A percentile compares a stretch with the other conserved stretches of the same genome.
Evolutionary conservation across 768 basidiomycete genomes (phyloP).

Genomic region (Boletus vinaceobasis): DNA sequence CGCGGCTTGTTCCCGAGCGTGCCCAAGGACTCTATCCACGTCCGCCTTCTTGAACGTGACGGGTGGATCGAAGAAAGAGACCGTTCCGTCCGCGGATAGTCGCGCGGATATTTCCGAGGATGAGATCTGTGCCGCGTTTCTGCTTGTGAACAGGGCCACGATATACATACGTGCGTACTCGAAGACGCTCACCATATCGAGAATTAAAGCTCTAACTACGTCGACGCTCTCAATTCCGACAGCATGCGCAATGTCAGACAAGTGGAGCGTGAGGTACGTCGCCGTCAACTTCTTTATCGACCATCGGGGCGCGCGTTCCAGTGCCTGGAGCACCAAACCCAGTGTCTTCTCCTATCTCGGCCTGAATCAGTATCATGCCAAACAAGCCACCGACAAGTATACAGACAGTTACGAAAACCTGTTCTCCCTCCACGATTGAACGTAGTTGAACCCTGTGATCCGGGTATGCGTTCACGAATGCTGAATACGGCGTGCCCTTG

Average conservation of each 20-base stretch:
- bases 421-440: slow-evolving; percentile 53
- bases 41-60: slow-evolving; percentile 57
- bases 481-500: slow-evolving; percentile 64
- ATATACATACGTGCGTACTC: background rate
- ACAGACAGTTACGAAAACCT: slow-evolving; percentile 51
- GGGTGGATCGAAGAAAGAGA: slow-evolving; percentile 67
- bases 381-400: background rate
- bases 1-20: slow-evolving; percentile 47
- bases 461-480: slow-evolving; percentile 66
- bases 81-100: slow-evolving; percentile 65
- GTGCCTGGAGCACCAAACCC: slow-evolving; percentile 65
- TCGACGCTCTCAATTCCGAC: slow-evolving; percentile 44
- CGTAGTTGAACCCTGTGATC: slow-evolving; percentile 44
- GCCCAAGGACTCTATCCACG: slow-evolving; percentile 55
- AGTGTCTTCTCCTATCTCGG: slow-evolving; percentile 60
- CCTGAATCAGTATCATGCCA: slow-evolving; percentile 4
- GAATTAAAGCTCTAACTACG: slow-evolving; percentile 54
- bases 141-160: slow-evolving; percentile 1
- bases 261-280: slow-evolving; percentile 76
- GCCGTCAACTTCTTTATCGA: slow-evolving; percentile 74
- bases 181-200: slow-evolving; percentile 62
- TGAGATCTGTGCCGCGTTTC: slow-evolving; percentile 53
- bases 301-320: slow-evolving; percentile 74
- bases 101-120: slow-evolving; percentile 64
- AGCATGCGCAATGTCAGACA: slow-evolving; percentile 63